Conservation (phyloP, 805 yeast species). For the Candida koratica region DNA sequence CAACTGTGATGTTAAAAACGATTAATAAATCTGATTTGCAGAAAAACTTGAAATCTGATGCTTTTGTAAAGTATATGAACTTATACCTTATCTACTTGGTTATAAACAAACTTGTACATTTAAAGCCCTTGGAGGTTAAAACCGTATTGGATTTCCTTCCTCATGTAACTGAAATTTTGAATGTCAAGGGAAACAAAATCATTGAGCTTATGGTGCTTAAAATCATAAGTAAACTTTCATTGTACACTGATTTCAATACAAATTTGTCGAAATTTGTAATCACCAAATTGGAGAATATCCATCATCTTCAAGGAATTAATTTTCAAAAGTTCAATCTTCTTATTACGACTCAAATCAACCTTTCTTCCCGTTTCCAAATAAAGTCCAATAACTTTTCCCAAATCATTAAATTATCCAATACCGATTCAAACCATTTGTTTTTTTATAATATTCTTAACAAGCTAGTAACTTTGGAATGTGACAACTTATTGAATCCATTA, state of each 20-base stretch:
- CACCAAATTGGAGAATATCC: background rate
- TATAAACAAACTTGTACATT: constrained; percentile 49
- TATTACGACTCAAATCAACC: constrained; percentile 12
- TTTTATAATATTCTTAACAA: constrained; percentile 24
- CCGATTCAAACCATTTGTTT: constrained; percentile 2
- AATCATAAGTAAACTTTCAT: constrained; percentile 9
- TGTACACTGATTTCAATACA: constrained; percentile 7
- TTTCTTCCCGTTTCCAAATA: constrained; percentile 12
- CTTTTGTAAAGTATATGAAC: constrained; percentile 59
- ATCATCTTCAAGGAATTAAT: constrained; percentile 6
- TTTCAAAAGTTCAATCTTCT: constrained; percentile 12
- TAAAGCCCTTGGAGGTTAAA: constrained; percentile 8
- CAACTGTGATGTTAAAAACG: constrained; percentile 61
- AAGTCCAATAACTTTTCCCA: constrained; percentile 10
- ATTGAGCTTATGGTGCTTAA: constrained; percentile 7
- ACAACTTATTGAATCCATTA: constrained; percentile 15
- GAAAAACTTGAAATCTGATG: constrained; percentile 47
- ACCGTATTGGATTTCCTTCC: constrained; percentile 11
- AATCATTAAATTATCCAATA: constrained; percentile 10
- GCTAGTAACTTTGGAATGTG: constrained; percentile 8
- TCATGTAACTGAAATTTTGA: constrained; percentile 8
- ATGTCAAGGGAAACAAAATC: constrained; percentile 2
- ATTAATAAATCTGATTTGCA: constrained; percentile 54
- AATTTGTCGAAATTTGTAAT: constrained; percentile 10
- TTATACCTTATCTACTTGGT: constrained; percentile 55